These are phyloP conservation scores for Akebia trifoliata DNA, from an alignment of 164 flowering plant species.

Conservation along the genomic window DNA sequence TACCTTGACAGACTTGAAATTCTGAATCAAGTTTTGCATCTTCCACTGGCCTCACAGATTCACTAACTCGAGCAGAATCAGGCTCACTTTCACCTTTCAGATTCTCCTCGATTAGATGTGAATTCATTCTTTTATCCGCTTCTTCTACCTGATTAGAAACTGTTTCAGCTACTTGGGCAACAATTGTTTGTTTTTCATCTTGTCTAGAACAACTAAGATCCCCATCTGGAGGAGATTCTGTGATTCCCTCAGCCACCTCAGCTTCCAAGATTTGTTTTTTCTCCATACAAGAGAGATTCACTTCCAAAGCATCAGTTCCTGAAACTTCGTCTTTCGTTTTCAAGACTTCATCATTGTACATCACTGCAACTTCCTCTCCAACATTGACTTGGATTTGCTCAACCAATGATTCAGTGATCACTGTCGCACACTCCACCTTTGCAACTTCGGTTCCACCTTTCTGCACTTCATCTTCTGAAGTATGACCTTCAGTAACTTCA, in stretches of 20 bases:
- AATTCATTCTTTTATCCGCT: neutral
- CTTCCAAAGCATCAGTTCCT: neutral
- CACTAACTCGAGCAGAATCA: neutral
- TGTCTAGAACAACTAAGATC: neutral
- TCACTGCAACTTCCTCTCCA: constrained; percentile 8
- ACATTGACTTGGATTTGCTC: constrained; percentile 2
- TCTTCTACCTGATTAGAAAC: neutral
- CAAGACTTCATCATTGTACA: neutral
- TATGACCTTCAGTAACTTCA: neutral
- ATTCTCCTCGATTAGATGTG: neutral
- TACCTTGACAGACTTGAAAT: neutral
- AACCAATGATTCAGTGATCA: neutral
- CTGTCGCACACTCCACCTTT: neutral
- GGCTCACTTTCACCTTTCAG: neutral
- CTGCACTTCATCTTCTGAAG: neutral
- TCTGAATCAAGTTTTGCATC: neutral
- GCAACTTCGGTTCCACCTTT: neutral
- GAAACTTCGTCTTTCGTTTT: neutral
- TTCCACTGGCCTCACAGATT: neutral
- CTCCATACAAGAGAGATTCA: neutral
- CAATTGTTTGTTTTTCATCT: too few relatives aligned
- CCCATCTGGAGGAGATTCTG: neutral
- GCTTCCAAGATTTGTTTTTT: neutral
- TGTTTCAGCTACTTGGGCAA: neutral
- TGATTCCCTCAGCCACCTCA: neutral